These are phyloP conservation scores for Boletus rubroflammeus DNA, from an alignment of 768 basidiomycete genomes.

Conservation along the genomic window DNA sequence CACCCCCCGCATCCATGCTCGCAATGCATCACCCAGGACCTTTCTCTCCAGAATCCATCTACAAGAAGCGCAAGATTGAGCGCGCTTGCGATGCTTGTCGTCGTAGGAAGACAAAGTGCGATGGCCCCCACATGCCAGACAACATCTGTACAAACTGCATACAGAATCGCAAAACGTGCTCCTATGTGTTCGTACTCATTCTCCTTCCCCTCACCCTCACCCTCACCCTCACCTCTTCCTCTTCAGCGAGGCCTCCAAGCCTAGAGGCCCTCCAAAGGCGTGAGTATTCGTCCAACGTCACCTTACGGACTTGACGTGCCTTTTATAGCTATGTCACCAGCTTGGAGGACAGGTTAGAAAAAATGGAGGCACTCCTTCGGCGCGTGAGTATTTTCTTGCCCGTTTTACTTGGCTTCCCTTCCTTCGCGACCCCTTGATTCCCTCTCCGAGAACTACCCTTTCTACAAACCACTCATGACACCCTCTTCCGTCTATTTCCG, in stretches of 20 bases:
- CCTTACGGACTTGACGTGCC: not conserved
- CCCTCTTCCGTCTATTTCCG: not conserved
- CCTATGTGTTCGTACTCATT: conserved; percentile 49
- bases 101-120: conserved; percentile 57
- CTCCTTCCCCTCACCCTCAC: not conserved
- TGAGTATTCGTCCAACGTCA: conserved; percentile 32
- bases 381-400: conserved; percentile 36
- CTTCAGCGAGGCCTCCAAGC: conserved; percentile 57
- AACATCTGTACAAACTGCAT: conserved; percentile 58
- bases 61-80: conserved; percentile 46
- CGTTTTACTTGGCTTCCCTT: not conserved
- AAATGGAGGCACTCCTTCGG: conserved; percentile 50
- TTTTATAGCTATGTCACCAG: conserved; percentile 49
- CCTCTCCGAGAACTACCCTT: not conserved
- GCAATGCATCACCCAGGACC: conserved; percentile 2
- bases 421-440: not conserved
- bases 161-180: conserved; percentile 49
- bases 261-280: conserved; percentile 67
- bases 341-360: conserved; percentile 58
- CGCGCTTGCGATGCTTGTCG: conserved; percentile 61
- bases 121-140: conserved; percentile 49
- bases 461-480: not conserved
- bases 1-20: conserved; percentile 8
- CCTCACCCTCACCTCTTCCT: conserved; percentile 4
- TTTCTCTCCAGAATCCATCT: conserved; percentile 16